phyloP scores from a whole-genome alignment of 1,284 basidiomycete genomes.

The Ceratobasidium sp. region DNA sequence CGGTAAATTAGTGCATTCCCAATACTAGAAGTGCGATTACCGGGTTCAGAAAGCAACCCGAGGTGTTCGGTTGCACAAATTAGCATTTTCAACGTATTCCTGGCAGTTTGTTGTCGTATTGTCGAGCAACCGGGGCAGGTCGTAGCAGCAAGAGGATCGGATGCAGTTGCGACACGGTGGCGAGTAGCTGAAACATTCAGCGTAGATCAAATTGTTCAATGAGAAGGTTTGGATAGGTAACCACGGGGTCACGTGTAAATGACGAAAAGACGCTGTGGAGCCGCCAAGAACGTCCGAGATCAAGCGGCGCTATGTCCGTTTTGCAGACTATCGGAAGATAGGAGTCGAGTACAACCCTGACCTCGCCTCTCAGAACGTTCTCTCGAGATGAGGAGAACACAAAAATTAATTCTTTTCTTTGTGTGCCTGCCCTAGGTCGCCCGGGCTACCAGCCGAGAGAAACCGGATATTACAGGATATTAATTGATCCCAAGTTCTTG shows the following conservation, averaged over 20 bases:
- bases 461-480: no score
- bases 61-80: no score
- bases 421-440: no score
- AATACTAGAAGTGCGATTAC: neutral
- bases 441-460: no score
- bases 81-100: neutral
- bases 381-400: no score
- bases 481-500: no score
- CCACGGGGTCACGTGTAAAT: neutral
- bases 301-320: neutral
- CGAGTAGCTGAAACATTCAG: neutral
- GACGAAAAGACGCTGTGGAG: neutral
- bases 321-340: neutral
- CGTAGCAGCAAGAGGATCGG: no score
- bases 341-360: neutral
- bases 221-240: neutral
- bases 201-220: slow-evolving; percentile 3
- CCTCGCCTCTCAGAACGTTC: no score
- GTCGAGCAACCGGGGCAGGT: no score
- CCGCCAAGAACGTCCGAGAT: neutral
- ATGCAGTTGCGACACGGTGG: neutral
- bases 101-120: no score
- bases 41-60: neutral
- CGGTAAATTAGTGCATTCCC: neutral
- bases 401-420: no score